phyloP scores from a whole-genome alignment of 192 early-diverging fungal species.

The Dissophora ornata region DNA sequence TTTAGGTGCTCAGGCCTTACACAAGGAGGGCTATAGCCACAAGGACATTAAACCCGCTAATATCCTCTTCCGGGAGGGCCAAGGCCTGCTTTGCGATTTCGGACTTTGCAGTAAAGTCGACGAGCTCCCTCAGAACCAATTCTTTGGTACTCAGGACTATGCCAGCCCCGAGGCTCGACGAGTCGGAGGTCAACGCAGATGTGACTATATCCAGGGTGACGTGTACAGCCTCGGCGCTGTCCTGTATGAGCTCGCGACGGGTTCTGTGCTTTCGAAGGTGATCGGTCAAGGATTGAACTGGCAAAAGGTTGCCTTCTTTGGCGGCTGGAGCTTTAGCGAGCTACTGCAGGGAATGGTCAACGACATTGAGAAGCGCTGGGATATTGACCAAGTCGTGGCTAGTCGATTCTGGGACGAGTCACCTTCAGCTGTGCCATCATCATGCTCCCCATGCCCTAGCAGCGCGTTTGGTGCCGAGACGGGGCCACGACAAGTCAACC shows the following conservation, averaged over 20 bases:
- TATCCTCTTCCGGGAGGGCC: constrained; percentile 25
- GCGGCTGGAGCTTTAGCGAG: constrained; percentile 24
- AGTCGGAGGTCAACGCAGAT: constrained; percentile 19
- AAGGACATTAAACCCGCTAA: constrained; percentile 53
- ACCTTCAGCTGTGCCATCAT: background rate
- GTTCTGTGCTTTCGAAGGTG: constrained; percentile 36
- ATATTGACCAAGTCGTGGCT: constrained; percentile 29
- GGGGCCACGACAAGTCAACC: too few species aligned
- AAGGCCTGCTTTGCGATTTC: constrained; percentile 41
- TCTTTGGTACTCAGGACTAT: constrained; percentile 53
- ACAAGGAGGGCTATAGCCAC: constrained; percentile 41
- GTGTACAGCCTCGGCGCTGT: constrained; percentile 44
- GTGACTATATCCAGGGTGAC: constrained; percentile 45
- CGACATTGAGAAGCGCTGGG: constrained; percentile 42
- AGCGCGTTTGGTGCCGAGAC: too few species aligned
- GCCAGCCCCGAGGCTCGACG: constrained; percentile 41
- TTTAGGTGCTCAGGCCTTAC: constrained; percentile 19
- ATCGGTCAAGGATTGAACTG: constrained; percentile 39
- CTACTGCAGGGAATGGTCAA: constrained; percentile 45
- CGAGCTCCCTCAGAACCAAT: constrained; percentile 42
- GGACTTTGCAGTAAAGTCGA: constrained; percentile 41
- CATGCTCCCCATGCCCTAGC: too few species aligned
- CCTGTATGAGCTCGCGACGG: constrained; percentile 45
- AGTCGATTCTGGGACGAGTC: constrained; percentile 39
- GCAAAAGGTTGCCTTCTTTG: constrained; percentile 34